phyloP scores from a whole-genome alignment of 2,329 filamentous ascomycete species.

The Aspergillus bombycis region DNA sequence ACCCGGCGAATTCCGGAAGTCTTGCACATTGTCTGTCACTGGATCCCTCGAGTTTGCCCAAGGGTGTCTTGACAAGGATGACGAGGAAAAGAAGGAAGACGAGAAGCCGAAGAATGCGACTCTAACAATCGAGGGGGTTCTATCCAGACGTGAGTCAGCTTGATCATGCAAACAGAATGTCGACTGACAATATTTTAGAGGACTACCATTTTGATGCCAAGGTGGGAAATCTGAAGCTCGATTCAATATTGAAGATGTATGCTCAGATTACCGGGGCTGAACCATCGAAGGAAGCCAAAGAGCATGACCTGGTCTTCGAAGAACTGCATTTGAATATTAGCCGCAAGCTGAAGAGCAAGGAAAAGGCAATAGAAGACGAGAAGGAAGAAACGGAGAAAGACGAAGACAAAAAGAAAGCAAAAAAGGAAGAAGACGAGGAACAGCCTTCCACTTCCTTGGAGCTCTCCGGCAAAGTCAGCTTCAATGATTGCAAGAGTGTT shows the following conservation, averaged over 20 bases:
- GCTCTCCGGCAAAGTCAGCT: slow-evolving; percentile 4
- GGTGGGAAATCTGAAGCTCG: background rate
- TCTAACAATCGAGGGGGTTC: background rate
- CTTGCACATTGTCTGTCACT: background rate
- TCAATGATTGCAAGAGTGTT: slow-evolving; percentile 1
- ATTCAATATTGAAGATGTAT: background rate
- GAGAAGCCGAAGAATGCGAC: background rate
- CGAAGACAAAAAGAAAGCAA: background rate
- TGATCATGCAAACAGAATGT: background rate
- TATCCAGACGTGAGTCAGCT: background rate
- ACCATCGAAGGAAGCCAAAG: background rate
- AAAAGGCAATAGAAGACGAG: background rate
- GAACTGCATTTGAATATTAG: background rate
- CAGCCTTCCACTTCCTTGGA: background rate
- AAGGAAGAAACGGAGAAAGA: background rate
- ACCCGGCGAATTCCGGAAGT: background rate
- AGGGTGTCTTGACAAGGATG: background rate
- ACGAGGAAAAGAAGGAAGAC: background rate
- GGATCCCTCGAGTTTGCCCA: background rate
- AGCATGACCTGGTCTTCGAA: background rate
- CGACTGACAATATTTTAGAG: background rate
- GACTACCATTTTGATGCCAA: background rate
- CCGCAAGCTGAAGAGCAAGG: background rate
- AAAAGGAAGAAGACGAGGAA: background rate
- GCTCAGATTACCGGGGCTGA: background rate